phyloP scores from a whole-genome alignment of 1,284 basidiomycete genomes.

The Pascua guehoae region DNA sequence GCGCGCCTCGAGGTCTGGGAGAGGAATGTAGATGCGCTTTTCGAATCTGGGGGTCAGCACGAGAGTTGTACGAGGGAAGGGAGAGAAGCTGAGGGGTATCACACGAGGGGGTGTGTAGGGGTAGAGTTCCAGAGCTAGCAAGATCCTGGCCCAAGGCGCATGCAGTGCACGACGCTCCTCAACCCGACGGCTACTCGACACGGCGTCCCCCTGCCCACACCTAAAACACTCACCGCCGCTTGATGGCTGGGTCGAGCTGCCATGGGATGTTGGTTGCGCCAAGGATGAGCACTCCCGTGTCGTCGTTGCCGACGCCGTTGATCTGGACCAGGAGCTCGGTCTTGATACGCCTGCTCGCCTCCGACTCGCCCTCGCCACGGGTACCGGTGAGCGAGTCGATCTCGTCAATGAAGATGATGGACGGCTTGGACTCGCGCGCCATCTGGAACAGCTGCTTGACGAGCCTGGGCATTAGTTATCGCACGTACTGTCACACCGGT shows the following conservation, averaged over 20 bases:
- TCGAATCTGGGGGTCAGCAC: conserved; percentile 63
- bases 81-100: too few relatives aligned
- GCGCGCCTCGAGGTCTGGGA: conserved; percentile 90
- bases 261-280: conserved; percentile 98
- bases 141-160: too few relatives aligned
- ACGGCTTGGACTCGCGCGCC: conserved; percentile 92
- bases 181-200: too few relatives aligned
- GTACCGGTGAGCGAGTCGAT: conserved; percentile 95
- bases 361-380: conserved; percentile 91
- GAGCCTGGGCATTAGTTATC: conserved; percentile 56
- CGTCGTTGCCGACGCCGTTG: conserved; percentile 98
- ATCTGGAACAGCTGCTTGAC: conserved; percentile 96
- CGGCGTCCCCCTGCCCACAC: neutral
- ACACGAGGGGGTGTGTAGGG: too few relatives aligned
- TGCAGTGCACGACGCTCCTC: too few relatives aligned
- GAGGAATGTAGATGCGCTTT: conserved; percentile 96
- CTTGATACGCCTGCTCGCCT: conserved; percentile 94
- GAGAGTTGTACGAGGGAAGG: too few relatives aligned
- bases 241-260: conserved; percentile 96
- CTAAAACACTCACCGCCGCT: conserved; percentile 65
- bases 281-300: conserved; percentile 95
- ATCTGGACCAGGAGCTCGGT: conserved; percentile 93
- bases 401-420: conserved; percentile 99
- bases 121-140: too few relatives aligned
- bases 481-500: neutral